Evolutionary conservation across 495 filamentous ascomycete species (phyloP).

Genomic region (Aspergillus affinis): DNA sequence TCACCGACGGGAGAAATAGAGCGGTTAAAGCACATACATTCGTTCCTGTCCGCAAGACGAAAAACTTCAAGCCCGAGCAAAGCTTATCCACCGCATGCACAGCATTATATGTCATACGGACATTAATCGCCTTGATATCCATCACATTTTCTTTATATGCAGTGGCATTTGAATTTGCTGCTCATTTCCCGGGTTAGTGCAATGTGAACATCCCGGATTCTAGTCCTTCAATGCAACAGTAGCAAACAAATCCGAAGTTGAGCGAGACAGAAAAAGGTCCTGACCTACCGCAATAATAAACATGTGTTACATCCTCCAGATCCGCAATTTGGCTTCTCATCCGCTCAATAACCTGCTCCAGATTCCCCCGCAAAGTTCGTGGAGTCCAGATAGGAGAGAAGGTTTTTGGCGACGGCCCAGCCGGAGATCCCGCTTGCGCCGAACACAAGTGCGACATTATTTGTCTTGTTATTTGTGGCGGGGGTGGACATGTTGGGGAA

Average conservation of each 20-base stretch:
- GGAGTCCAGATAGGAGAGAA: not conserved
- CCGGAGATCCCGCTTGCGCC: not conserved
- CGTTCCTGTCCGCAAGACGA: constrained; percentile 8
- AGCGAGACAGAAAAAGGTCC: not conserved
- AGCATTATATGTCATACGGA: constrained; percentile 5
- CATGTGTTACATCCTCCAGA: not conserved
- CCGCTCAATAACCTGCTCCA: not conserved
- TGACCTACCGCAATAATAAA: not conserved
- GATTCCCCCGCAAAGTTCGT: not conserved
- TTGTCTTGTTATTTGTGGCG: not conserved
- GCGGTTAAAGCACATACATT: constrained; percentile 25
- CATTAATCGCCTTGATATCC: constrained; percentile 1
- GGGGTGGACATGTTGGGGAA: not conserved
- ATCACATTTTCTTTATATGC: not conserved
- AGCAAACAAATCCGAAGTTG: not conserved
- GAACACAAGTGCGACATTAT: constrained; percentile 3
- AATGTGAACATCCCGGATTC: not conserved
- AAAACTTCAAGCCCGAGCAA: constrained; percentile 1
- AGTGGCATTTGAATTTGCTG: not conserved
- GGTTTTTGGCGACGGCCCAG: not conserved
- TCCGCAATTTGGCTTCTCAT: not conserved
- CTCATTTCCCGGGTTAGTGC: not conserved
- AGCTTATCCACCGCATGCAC: constrained; percentile 8
- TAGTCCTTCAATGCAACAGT: not conserved
- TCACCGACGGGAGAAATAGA: not conserved